A percentile compares a stretch with the other conserved stretches of the same genome.
Conservation (phyloP, 345 rosid genomes). For the Aquilaria malaccensis region DNA sequence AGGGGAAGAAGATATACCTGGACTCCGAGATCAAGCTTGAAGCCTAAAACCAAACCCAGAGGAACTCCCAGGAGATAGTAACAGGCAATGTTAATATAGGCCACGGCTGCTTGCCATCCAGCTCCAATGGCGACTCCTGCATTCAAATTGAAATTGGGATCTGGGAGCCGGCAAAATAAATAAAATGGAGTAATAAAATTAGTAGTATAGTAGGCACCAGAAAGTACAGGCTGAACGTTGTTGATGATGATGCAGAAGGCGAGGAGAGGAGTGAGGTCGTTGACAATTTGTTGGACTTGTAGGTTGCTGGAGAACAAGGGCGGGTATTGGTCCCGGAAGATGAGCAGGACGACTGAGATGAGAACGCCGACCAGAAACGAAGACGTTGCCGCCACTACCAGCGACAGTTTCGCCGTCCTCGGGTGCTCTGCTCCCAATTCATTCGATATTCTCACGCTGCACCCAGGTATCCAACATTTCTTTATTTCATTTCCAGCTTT, state of each 20-base stretch:
- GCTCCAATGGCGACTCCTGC: conserved; percentile 62
- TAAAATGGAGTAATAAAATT: too few relatives aligned
- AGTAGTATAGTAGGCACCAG: conserved; percentile 28
- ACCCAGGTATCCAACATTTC: background rate
- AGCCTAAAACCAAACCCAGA: conserved; percentile 49
- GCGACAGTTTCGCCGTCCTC: conserved; percentile 43
- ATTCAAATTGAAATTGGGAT: background rate
- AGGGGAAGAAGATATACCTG: conserved; percentile 20
- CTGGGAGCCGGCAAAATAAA: too few relatives aligned
- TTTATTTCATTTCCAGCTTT: background rate
- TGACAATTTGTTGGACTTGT: conserved; percentile 35
- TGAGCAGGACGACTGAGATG: conserved; percentile 32
- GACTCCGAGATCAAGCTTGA: conserved; percentile 40
- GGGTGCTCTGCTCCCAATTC: conserved; percentile 77
- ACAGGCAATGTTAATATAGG: conserved; percentile 58
- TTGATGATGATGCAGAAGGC: conserved; percentile 47
- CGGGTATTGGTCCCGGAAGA: conserved; percentile 35
- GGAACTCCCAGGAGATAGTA: conserved; percentile 59
- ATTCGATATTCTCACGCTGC: conserved; percentile 71
- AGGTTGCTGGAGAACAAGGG: conserved; percentile 42
- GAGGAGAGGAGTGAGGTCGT: conserved; percentile 49
- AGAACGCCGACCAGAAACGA: conserved; percentile 28
- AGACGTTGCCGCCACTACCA: conserved; percentile 42
- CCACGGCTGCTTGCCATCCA: conserved; percentile 68
- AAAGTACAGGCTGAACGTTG: conserved; percentile 66